Evolutionary conservation across 805 yeast genomes (phyloP), one percentile per base, ranked within the genome.

Genomic region (Torulaspora maleeae): DNA sequence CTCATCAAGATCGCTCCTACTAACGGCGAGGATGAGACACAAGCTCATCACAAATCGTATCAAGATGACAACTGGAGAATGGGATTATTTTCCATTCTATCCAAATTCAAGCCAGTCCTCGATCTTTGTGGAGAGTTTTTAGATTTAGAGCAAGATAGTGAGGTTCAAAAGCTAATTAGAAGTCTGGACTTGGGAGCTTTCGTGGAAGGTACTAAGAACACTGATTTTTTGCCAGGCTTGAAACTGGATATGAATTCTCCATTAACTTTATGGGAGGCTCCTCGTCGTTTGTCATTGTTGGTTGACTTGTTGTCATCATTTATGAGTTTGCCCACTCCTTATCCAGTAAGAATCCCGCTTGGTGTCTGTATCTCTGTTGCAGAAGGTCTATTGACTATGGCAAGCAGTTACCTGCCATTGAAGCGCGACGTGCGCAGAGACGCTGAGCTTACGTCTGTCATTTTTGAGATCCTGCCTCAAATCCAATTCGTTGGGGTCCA

Each of bases 171-270:
- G 1, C 56, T 74, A 37, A 58, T 80, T 34, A 67, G 71, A 9
- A 54, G 55, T 20, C 60, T 82, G 36, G 76, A 78, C 48, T 48
- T 53, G 27, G 62, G 59, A 38, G 40, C 48, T 4, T 19, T 29
- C 19, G 29, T 44, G 29, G 55, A 56, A 32, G 51, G 24, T 11
- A 33, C 40, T 7, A 20, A 32, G 8, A 22, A 35, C 8, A 48
- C 51, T 41, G 55, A 64, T 11, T 59, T 70, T 10, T 76, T 82
- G 54, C 69, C 77, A 0, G 66, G 75, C 25, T 69, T 86, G 53
- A 59, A 69, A 11, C 70, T 86, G 35, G 91, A 86, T 61, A 67
- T 83, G 51, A 76, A 78, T 52, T 70, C 72, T 22, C 78, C 86
- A 12, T 54, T 66, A 17, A 68, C 83, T 5, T 58, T 84, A 3